Conservation (phyloP, 176 grass and related monocot genomes). For the Thinopyrum elongatum region DNA sequence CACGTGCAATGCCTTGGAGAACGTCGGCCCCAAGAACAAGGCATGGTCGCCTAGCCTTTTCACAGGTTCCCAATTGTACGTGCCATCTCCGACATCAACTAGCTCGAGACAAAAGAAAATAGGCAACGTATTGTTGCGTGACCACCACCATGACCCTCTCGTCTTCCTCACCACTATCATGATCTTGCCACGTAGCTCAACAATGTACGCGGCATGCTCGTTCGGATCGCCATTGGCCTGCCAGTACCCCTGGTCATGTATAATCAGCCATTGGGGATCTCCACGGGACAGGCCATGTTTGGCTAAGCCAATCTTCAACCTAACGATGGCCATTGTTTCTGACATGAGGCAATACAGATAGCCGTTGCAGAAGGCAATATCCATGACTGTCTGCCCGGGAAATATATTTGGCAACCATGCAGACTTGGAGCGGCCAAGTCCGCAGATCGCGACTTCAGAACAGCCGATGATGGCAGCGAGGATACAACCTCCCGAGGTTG, state of each 20-base stretch:
- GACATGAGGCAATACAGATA: neutral
- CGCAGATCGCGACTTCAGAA: neutral
- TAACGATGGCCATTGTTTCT: neutral
- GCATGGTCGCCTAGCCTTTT: neutral
- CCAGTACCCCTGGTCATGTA: neutral
- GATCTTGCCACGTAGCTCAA: neutral
- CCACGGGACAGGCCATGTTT: neutral
- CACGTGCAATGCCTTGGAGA: neutral
- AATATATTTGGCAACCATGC: neutral
- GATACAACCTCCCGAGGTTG: too few species aligned
- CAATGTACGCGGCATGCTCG: neutral
- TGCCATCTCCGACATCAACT: neutral
- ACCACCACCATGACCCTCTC: neutral
- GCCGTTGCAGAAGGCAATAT: neutral
- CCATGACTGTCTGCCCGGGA: neutral
- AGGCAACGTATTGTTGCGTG: neutral
- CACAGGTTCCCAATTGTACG: neutral
- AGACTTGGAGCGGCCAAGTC: neutral
- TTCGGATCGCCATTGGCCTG: neutral
- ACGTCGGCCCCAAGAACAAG: neutral
- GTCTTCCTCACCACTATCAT: neutral
- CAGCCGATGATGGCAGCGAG: neutral
- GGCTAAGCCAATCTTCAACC: neutral
- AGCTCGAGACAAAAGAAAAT: neutral
- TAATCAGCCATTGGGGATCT: neutral